Conservation (phyloP, 495 filamentous ascomycete species). For the Penicillium robsamsonii region DNA sequence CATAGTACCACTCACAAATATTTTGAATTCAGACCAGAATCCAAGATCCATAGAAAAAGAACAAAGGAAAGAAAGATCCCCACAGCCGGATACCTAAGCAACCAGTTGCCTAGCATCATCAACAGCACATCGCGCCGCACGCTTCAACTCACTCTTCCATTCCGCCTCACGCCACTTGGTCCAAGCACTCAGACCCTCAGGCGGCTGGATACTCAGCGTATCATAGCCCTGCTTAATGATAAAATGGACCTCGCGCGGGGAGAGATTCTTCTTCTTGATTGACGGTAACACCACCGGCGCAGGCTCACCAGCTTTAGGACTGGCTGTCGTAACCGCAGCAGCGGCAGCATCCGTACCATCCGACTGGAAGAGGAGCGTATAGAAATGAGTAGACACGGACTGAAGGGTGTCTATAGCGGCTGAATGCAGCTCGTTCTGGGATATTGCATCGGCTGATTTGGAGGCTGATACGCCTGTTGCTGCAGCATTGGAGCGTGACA, state of each 20-base stretch:
- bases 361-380: constrained; percentile 69
- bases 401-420: constrained; percentile 79
- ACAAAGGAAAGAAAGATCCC: not conserved
- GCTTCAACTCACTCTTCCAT: constrained; percentile 71
- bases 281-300: constrained; percentile 31
- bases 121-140: constrained; percentile 72
- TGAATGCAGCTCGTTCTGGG: constrained; percentile 28
- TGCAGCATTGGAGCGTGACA: constrained; percentile 15
- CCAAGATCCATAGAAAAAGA: not conserved
- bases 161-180: constrained; percentile 68
- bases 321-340: constrained; percentile 5
- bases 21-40: not conserved
- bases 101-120: constrained; percentile 47
- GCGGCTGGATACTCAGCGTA: constrained; percentile 80
- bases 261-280: constrained; percentile 59
- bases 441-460: constrained; percentile 16
- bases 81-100: constrained; percentile 17
- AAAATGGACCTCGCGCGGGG: constrained; percentile 77
- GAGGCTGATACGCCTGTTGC: not conserved
- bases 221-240: constrained; percentile 97
- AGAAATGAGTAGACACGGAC: constrained; percentile 82
- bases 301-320: constrained; percentile 29
- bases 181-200: constrained; percentile 80
- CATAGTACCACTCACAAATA: not conserved
- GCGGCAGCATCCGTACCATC: constrained; percentile 33